Conservation (phyloP, 176 grass and related monocot genomes). For the Eragrostis curvula region DNA sequence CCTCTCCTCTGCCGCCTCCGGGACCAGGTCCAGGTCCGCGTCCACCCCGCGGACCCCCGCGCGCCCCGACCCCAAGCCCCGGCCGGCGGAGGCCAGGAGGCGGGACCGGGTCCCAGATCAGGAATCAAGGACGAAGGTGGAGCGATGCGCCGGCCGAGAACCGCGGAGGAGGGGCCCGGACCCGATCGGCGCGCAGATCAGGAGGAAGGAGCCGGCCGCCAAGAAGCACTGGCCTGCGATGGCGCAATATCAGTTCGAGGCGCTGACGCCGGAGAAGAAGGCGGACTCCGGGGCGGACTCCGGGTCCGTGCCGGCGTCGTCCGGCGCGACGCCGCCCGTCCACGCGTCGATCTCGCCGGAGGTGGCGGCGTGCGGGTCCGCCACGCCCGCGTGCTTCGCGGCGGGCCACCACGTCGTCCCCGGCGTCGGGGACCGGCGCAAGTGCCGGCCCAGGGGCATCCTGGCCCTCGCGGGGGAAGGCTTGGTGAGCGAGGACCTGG, state of each 20-base stretch:
- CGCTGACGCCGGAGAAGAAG: constrained; percentile 60
- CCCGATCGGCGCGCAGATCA: constrained; percentile 28
- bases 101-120: constrained; percentile 28
- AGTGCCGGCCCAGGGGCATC: constrained; percentile 83
- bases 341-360: constrained; percentile 90
- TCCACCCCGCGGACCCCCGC: constrained; percentile 39
- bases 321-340: constrained; percentile 70
- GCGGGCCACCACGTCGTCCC: constrained; percentile 69
- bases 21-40: constrained; percentile 13
- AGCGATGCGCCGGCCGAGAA: not conserved
- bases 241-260: constrained; percentile 20
- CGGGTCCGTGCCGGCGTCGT: constrained; percentile 29
- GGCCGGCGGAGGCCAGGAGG: not conserved
- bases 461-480: constrained; percentile 60
- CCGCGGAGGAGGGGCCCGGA: constrained; percentile 1
- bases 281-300: constrained; percentile 25
- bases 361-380: constrained; percentile 54
- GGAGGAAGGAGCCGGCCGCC: constrained; percentile 22
- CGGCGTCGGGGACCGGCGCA: constrained; percentile 72
- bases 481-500: constrained; percentile 1
- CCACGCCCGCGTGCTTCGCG: constrained; percentile 80
- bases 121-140: constrained; percentile 18
- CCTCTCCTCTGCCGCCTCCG: constrained; percentile 39
- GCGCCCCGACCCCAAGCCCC: constrained; percentile 8
- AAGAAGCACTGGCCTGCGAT: constrained; percentile 28